Evolutionary conservation across 257 asterid species (phyloP).

Genomic region (Solanum habrochaites): DNA sequence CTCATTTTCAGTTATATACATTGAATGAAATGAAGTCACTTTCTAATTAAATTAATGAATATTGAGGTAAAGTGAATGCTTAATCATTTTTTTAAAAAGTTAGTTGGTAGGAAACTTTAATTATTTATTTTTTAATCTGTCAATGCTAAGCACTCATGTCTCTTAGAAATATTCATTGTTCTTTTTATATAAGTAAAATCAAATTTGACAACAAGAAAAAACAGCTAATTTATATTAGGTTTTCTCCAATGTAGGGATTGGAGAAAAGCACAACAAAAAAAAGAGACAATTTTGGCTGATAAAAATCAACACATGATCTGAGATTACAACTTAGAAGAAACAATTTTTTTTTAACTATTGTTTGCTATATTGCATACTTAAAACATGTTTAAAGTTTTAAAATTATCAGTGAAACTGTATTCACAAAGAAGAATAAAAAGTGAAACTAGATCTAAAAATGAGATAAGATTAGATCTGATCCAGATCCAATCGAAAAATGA

Average conservation of each 20-base stretch:
- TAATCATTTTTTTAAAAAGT: background rate
- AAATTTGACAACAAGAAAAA: background rate
- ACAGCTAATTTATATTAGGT: background rate
- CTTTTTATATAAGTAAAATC: background rate
- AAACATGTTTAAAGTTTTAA: background rate
- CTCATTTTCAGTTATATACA: background rate
- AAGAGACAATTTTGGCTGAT: background rate
- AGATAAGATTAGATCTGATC: background rate
- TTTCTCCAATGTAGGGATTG: background rate
- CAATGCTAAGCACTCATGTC: background rate
- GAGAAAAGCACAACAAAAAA: background rate
- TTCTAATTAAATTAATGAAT: background rate
- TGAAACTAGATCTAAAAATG: background rate
- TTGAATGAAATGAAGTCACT: background rate
- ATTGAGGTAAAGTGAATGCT: background rate
- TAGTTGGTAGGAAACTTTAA: background rate
- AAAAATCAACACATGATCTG: background rate
- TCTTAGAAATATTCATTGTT: background rate
- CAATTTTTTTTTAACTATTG: background rate
- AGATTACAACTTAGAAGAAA: background rate
- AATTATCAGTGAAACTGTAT: background rate
- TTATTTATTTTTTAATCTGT: background rate
- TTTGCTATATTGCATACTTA: background rate
- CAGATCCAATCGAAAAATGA: background rate
- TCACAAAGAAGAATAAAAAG: background rate